phyloP scores from a whole-genome alignment of 345 rosid species.

The Clarkia xantiana region DNA sequence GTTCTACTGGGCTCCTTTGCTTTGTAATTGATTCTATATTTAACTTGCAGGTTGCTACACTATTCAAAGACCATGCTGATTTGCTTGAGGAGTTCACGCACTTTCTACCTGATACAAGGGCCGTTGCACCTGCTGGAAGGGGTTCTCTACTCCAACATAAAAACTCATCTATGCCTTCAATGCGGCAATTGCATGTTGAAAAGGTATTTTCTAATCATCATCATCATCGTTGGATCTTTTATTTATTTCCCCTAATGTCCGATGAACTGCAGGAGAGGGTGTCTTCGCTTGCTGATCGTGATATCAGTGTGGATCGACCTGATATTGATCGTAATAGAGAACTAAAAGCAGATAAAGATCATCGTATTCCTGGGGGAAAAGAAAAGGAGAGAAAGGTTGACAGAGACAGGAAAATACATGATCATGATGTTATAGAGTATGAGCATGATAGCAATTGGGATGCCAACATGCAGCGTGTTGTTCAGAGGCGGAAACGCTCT shows the following conservation, averaged over 20 bases:
- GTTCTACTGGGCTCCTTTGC: neutral
- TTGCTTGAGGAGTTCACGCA: slow-evolving; percentile 70
- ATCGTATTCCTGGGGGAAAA: slow-evolving; percentile 48
- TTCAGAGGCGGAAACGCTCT: slow-evolving; percentile 32
- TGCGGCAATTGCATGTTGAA: slow-evolving; percentile 46
- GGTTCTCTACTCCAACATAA: slow-evolving; percentile 42
- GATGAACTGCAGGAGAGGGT: slow-evolving; percentile 33
- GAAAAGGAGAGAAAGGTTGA: slow-evolving; percentile 67
- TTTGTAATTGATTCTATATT: slow-evolving; percentile 8
- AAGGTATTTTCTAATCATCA: slow-evolving; percentile 27
- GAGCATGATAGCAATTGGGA: slow-evolving; percentile 51
- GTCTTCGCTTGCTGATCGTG: slow-evolving; percentile 36
- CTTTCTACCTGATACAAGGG: slow-evolving; percentile 60
- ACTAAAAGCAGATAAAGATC: slow-evolving; percentile 54
- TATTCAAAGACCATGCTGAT: slow-evolving; percentile 69
- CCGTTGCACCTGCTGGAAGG: slow-evolving; percentile 32
- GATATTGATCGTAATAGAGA: slow-evolving; percentile 48
- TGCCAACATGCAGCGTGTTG: slow-evolving; percentile 37
- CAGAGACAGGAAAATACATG: slow-evolving; percentile 44
- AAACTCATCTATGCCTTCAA: slow-evolving; percentile 28
- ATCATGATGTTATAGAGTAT: slow-evolving; percentile 39
- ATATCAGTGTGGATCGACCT: slow-evolving; percentile 38
- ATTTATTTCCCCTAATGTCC: slow-evolving; percentile 11
- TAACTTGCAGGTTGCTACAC: slow-evolving; percentile 44
- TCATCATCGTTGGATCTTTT: no score